These are phyloP conservation scores for Euphrasia confusa DNA, from an alignment of 257 asterid species.

Conservation along the genomic window DNA sequence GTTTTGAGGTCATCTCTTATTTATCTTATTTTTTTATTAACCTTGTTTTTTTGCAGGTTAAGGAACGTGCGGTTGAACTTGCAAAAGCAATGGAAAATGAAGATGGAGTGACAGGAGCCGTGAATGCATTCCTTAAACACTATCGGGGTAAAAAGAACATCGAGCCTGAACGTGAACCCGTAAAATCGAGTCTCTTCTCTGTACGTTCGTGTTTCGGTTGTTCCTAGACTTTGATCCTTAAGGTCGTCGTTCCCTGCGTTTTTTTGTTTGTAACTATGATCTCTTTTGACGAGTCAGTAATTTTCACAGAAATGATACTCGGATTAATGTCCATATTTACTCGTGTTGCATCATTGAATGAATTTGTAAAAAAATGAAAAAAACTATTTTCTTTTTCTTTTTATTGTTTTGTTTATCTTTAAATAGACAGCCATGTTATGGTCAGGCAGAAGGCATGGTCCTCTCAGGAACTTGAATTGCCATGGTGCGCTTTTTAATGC, in stretches of 20 bases:
- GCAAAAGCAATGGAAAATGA: slow-evolving; percentile 80
- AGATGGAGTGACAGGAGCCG: slow-evolving; percentile 84
- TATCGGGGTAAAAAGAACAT: slow-evolving; percentile 44
- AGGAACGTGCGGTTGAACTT: slow-evolving; percentile 62
- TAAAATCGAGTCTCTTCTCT: slow-evolving; percentile 40
- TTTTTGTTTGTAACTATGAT: background rate
- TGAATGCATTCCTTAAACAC: slow-evolving; percentile 69
- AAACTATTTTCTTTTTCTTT: background rate
- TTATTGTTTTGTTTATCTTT: background rate
- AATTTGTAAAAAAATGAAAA: background rate
- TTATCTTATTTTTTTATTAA: background rate
- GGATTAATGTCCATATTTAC: background rate
- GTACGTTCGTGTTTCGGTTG: slow-evolving; percentile 62
- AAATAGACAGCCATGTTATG: background rate
- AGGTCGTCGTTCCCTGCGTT: slow-evolving; percentile 4
- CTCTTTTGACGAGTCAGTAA: background rate
- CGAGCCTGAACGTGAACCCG: slow-evolving; percentile 36
- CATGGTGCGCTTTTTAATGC: slow-evolving; percentile 8
- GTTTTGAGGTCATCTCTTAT: background rate
- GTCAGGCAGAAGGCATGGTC: background rate
- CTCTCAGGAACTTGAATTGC: background rate
- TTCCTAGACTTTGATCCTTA: slow-evolving; percentile 36
- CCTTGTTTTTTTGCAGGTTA: slow-evolving; percentile 42
- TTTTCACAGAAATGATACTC: background rate
- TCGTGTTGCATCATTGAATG: slow-evolving; percentile 6